phyloP scores from a whole-genome alignment of 116 monocot species.

The Papilionanthe hybrid region DNA sequence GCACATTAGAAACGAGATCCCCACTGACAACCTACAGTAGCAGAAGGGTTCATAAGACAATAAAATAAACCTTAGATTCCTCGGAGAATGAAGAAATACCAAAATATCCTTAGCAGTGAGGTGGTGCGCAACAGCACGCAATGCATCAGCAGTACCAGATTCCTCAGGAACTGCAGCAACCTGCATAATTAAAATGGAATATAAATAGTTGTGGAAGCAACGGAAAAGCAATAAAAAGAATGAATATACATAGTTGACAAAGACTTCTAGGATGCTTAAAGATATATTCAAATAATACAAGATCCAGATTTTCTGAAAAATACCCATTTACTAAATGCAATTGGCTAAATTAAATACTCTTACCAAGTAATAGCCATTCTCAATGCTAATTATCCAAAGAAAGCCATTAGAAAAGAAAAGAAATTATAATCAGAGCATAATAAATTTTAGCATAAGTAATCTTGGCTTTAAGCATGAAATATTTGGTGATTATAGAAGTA shows the following conservation, averaged over 20 bases:
- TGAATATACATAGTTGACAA: background rate
- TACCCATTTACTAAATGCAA: background rate
- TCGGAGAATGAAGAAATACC: constrained; percentile 33
- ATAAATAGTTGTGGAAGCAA: background rate
- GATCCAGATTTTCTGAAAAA: background rate
- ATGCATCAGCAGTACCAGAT: constrained; percentile 84
- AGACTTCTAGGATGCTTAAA: background rate
- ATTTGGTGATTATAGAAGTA: background rate
- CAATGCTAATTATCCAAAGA: background rate
- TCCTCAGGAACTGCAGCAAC: constrained; percentile 84
- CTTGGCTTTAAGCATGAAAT: background rate
- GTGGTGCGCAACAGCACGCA: constrained; percentile 61
- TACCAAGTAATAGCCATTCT: background rate
- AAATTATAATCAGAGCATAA: background rate
- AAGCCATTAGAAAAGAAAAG: background rate
- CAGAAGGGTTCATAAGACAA: background rate
- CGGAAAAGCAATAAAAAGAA: background rate
- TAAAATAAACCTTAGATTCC: constrained; percentile 6
- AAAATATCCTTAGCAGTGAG: constrained; percentile 82
- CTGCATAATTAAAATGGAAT: constrained; percentile 25
- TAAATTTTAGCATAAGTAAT: background rate
- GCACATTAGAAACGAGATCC: constrained; percentile 85
- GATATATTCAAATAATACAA: background rate
- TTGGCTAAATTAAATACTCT: background rate
- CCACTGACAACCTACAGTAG: constrained; percentile 75